Evolutionary conservation across 1,284 basidiomycete genomes (phyloP).

Genomic region (Apiotrichum sp.): DNA sequence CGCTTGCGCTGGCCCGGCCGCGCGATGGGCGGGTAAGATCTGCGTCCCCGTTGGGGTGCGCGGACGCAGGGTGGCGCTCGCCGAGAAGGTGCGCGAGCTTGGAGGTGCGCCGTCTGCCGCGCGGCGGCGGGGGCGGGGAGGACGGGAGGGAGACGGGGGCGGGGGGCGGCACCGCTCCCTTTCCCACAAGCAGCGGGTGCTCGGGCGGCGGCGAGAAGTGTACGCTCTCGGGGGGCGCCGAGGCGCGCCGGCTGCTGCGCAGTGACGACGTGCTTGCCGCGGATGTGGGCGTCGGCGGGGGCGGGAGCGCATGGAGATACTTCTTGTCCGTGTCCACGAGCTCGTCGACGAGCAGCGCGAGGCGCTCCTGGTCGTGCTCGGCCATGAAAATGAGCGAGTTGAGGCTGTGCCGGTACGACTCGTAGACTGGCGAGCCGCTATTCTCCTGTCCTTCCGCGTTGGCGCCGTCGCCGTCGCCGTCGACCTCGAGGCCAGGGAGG

Average conservation of each 20-base stretch:
- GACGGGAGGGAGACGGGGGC: neutral
- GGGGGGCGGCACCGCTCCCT: neutral
- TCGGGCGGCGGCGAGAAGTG: neutral
- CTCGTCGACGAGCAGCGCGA: conserved; percentile 28
- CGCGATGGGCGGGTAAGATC: neutral
- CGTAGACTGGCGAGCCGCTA: conserved; percentile 2
- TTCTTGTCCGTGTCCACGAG: conserved; percentile 6
- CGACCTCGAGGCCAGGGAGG: neutral
- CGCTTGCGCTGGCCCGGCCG: no score
- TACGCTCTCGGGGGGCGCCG: conserved; percentile 6
- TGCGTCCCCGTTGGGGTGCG: neutral
- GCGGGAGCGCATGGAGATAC: no score
- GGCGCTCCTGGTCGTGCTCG: conserved; percentile 26
- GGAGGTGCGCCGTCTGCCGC: conserved; percentile 7
- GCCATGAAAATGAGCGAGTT: conserved; percentile 27
- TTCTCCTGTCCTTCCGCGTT: neutral
- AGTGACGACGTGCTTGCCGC: neutral
- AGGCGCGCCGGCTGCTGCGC: neutral
- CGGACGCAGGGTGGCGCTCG: neutral
- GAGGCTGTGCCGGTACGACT: conserved; percentile 25
- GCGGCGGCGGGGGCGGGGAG: conserved; percentile 7
- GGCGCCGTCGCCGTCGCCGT: neutral
- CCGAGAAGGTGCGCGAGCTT: conserved; percentile 34
- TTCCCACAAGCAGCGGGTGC: neutral
- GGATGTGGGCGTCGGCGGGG: neutral